Evolutionary conservation across 1,284 basidiomycete species (phyloP).

Genomic region (Ceratobasidium sp.): DNA sequence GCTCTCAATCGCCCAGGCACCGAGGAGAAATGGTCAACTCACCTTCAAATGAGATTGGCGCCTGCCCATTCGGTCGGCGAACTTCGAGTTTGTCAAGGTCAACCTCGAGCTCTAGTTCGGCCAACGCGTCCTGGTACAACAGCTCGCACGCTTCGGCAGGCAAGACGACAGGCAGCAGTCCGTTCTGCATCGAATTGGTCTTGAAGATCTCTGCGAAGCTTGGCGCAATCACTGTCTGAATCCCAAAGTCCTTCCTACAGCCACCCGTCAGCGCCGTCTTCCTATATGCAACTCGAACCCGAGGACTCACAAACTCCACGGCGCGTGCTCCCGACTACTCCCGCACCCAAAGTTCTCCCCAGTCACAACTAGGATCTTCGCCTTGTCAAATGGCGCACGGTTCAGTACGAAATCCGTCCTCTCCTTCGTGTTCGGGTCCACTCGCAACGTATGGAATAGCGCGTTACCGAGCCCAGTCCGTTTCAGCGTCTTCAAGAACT

Average conservation of each 20-base stretch:
- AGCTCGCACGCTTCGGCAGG: constrained; percentile 81
- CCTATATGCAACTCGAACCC: constrained; percentile 20
- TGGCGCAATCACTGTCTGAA: constrained; percentile 91
- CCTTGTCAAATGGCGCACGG: constrained; percentile 82
- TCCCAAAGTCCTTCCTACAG: constrained; percentile 90
- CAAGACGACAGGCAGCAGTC: constrained; percentile 89
- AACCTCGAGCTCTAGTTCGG: constrained; percentile 85
- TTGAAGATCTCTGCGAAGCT: constrained; percentile 96
- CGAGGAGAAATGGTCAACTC: neutral
- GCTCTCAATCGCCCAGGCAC: neutral
- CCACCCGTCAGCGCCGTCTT: neutral
- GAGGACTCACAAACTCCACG: constrained; percentile 87
- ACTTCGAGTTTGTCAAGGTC: constrained; percentile 92
- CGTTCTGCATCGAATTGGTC: constrained; percentile 95
- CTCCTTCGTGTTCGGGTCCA: constrained; percentile 82
- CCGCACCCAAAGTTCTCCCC: constrained; percentile 97
- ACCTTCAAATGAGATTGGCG: constrained; percentile 75
- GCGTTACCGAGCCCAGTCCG: constrained; percentile 92
- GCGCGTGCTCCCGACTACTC: constrained; percentile 94
- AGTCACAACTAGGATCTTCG: constrained; percentile 90
- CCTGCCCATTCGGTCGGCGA: constrained; percentile 79
- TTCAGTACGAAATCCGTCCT: constrained; percentile 93
- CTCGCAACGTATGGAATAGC: constrained; percentile 88
- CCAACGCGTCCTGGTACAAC: constrained; percentile 85
- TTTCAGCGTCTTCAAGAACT: constrained; percentile 95